phyloP scores from a whole-genome alignment of 2,329 filamentous ascomycete genomes.

The Hymenoscyphus scutula region DNA sequence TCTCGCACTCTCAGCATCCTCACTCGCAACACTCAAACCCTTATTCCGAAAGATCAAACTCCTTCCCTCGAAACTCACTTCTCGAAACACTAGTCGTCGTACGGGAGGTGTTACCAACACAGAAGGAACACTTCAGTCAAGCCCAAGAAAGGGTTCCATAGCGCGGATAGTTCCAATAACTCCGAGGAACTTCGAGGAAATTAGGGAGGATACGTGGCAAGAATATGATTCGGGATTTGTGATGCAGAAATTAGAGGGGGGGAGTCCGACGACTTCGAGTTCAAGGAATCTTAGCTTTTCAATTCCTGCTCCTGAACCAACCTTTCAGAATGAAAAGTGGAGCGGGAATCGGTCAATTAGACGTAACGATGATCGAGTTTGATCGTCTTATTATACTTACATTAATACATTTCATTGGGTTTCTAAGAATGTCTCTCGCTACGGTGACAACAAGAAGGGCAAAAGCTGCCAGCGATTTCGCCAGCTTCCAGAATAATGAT shows the following conservation, averaged over 20 bases:
- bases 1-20: conserved; percentile 39
- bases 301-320: neutral
- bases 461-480: too few relatives aligned
- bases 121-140: neutral
- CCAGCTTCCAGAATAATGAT: too few relatives aligned
- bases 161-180: neutral
- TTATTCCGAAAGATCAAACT: conserved; percentile 29
- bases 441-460: too few relatives aligned
- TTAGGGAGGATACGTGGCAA: neutral
- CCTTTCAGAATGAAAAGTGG: neutral
- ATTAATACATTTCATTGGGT: neutral
- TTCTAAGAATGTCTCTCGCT: too few relatives aligned
- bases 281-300: too few relatives aligned
- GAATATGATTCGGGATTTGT: neutral
- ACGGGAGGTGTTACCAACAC: neutral
- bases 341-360: neutral
- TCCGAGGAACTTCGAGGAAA: neutral
- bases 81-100: neutral
- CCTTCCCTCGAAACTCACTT: conserved; percentile 8
- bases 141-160: neutral
- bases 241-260: neutral
- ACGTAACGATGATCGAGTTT: neutral
- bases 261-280: too few relatives aligned
- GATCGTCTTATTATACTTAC: neutral
- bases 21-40: conserved; percentile 39